Evolutionary conservation across 2,329 filamentous ascomycete genomes (phyloP).

Genomic region (Colletotrichum sp.): DNA sequence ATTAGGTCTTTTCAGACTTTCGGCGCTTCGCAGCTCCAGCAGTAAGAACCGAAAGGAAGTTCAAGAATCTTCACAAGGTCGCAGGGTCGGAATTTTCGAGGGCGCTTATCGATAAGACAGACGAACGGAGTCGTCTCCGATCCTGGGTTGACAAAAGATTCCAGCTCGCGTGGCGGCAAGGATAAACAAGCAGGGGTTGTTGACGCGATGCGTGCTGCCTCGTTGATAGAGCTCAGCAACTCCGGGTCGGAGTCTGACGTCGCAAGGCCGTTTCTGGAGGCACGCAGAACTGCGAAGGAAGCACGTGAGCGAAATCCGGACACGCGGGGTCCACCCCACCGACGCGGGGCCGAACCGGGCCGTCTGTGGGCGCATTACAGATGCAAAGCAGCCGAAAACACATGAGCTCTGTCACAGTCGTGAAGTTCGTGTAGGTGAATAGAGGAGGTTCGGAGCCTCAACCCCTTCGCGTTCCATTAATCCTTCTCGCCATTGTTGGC

Average conservation of each 20-base stretch:
- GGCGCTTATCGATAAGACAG: background rate
- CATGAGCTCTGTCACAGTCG: background rate
- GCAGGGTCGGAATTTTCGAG: background rate
- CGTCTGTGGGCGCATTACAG: background rate
- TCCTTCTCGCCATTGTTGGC: background rate
- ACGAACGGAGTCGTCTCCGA: background rate
- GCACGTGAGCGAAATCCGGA: background rate
- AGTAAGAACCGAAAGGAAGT: background rate
- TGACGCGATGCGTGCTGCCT: background rate
- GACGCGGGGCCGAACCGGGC: background rate
- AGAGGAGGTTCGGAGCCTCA: background rate
- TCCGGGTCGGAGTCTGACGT: background rate
- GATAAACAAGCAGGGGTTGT: background rate
- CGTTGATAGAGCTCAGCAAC: background rate
- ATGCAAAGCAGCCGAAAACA: background rate
- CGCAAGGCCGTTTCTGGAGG: background rate
- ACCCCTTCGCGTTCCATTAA: background rate
- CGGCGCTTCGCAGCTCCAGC: background rate
- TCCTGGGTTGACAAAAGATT: background rate
- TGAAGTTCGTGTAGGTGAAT: background rate
- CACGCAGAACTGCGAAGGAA: background rate
- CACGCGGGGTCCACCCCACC: background rate
- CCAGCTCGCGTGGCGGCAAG: background rate
- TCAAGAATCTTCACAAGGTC: background rate
- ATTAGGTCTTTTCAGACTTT: too few relatives aligned